Conservation (phyloP, 2,329 filamentous ascomycete species). For the Aspergillus caelatus region DNA sequence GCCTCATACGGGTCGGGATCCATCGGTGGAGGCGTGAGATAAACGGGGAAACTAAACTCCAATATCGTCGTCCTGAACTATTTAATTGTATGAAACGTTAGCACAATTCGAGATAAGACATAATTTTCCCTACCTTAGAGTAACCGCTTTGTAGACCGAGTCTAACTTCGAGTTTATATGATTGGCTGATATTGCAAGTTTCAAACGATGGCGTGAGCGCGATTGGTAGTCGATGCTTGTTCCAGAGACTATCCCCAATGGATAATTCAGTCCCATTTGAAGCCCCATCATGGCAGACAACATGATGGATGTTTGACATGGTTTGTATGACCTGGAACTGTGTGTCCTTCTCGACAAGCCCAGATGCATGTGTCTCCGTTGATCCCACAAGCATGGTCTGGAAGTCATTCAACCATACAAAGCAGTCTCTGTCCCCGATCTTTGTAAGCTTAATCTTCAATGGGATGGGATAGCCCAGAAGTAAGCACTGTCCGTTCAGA, state of each 20-base stretch:
- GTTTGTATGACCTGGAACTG: constrained; percentile 21
- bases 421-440: not conserved
- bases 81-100: not conserved
- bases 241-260: not conserved
- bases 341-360: constrained; percentile 7
- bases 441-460: constrained; percentile 16
- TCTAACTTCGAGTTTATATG: not conserved
- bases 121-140: not conserved
- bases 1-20: not conserved
- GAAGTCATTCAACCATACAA: constrained; percentile 18
- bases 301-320: constrained; percentile 12
- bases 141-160: not conserved
- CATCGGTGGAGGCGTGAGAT: not conserved
- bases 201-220: not conserved
- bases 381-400: constrained; percentile 25
- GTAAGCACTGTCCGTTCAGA: constrained; percentile 19
- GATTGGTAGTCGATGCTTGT: not conserved
- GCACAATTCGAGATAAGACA: not conserved
- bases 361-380: constrained; percentile 17
- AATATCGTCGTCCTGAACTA: not conserved
- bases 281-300: not conserved
- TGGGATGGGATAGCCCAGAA: constrained; percentile 14
- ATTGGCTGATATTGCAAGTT: not conserved
- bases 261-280: not conserved
- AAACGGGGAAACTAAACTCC: not conserved